Percentiles rank a stretch among this genome's conserved stretches.
These are phyloP conservation scores for Lolium multiflorum DNA, from an alignment of 176 grass and related monocot species.

Conservation along the genomic window DNA sequence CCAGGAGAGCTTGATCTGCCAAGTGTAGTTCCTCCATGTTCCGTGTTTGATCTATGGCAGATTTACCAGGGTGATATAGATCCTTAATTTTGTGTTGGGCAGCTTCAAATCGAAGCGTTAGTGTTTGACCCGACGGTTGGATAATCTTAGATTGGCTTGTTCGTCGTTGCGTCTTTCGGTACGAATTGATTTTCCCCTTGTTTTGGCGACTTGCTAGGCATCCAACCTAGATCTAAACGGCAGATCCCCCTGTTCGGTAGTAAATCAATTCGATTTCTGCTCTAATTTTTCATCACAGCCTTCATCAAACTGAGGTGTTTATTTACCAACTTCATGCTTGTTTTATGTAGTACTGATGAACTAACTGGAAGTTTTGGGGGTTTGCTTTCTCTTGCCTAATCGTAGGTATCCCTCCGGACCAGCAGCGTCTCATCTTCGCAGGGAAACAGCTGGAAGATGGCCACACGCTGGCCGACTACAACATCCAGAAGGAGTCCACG, in stretches of 20 bases:
- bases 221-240: not conserved
- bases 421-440: conserved; percentile 68
- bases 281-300: not conserved
- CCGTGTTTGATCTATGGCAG: not conserved
- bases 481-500: conserved; percentile 64
- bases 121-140: not conserved
- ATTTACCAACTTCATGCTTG: not conserved
- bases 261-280: not conserved
- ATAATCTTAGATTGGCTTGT: not conserved
- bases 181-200: not conserved
- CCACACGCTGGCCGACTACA: conserved; percentile 54
- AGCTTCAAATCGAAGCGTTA: not conserved
- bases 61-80: not conserved
- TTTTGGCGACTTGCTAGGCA: not conserved
- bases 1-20: not conserved
- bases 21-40: not conserved
- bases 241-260: not conserved
- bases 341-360: not conserved
- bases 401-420: conserved; percentile 43
- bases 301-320: not conserved
- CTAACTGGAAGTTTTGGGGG: not conserved
- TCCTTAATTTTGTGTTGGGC: not conserved
- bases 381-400: not conserved
- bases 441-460: conserved; percentile 71
- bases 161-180: not conserved